phyloP scores from a whole-genome alignment of 371 early-diverging fungal genomes.

The Umbelopsis sp. region DNA sequence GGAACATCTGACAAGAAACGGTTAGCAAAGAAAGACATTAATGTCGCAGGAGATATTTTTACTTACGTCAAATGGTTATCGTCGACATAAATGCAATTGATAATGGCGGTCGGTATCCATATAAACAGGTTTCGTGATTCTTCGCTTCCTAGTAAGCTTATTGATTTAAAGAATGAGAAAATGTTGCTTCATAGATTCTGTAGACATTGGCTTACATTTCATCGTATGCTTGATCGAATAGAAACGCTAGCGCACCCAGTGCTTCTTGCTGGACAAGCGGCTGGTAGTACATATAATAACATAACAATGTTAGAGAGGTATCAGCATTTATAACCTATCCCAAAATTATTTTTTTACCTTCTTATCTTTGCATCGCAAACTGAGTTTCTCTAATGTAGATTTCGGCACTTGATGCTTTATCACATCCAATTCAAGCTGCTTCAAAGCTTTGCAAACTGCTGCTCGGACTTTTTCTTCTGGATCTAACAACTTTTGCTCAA shows the following conservation, averaged over 20 bases:
- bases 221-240: slow-evolving; percentile 72
- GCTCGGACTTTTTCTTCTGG: slow-evolving; percentile 93
- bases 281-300: slow-evolving; percentile 28
- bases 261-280: slow-evolving; percentile 73
- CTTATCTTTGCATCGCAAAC: slow-evolving; percentile 86
- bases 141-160: slow-evolving; percentile 10
- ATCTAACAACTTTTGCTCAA: slow-evolving; percentile 81
- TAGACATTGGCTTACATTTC: slow-evolving; percentile 56
- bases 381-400: slow-evolving; percentile 64
- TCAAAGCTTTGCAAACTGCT: slow-evolving; percentile 71
- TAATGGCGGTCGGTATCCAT: slow-evolving; percentile 81
- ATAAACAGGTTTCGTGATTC: slow-evolving; percentile 54
- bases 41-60: background rate
- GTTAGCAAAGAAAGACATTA: slow-evolving; percentile 13
- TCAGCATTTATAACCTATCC: too few relatives aligned
- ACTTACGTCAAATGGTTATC: slow-evolving; percentile 75
- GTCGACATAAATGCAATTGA: slow-evolving; percentile 81
- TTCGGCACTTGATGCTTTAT: slow-evolving; percentile 59
- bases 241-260: slow-evolving; percentile 66
- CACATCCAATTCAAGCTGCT: slow-evolving; percentile 60
- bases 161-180: slow-evolving; percentile 21
- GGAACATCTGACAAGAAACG: slow-evolving; percentile 27
- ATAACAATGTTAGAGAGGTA: too few relatives aligned
- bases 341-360: slow-evolving; percentile 49
- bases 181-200: background rate